phyloP scores from a whole-genome alignment of 2,329 filamentous ascomycete genomes.

The Macrophomina tecta region DNA sequence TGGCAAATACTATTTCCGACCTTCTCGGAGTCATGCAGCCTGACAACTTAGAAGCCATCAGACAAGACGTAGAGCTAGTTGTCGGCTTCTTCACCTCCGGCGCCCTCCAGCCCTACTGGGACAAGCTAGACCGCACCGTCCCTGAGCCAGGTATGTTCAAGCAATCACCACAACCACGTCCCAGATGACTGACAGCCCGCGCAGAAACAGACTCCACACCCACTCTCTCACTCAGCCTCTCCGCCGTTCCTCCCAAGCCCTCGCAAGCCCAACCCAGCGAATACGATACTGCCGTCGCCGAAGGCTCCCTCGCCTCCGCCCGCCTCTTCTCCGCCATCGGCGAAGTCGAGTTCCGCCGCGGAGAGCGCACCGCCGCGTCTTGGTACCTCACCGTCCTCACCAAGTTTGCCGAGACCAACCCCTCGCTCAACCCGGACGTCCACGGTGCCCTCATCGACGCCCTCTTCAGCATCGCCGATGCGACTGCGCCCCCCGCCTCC shows the following conservation, averaged over 20 bases:
- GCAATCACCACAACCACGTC: background rate
- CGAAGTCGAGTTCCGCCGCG: conserved; percentile 18
- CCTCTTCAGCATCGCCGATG: conserved; percentile 55
- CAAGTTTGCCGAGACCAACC: conserved; percentile 33
- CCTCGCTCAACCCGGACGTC: conserved; percentile 28
- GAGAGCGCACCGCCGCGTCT: conserved; percentile 3
- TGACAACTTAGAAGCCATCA: conserved; percentile 60
- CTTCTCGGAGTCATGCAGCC: conserved; percentile 68
- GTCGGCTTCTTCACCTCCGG: conserved; percentile 5
- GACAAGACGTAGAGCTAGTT: conserved; percentile 61
- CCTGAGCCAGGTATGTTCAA: conserved; percentile 32
- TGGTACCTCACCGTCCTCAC: conserved; percentile 44
- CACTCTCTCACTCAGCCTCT: conserved; percentile 36
- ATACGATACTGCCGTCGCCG: conserved; percentile 62
- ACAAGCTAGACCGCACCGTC: conserved; percentile 25
- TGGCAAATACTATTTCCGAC: conserved; percentile 47
- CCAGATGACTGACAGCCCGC: conserved; percentile 34
- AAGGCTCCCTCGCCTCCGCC: conserved; percentile 61
- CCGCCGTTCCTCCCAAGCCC: conserved; percentile 29
- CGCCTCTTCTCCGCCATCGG: conserved; percentile 47
- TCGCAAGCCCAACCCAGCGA: conserved; percentile 45
- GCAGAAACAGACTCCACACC: conserved; percentile 39
- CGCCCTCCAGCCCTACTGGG: conserved; percentile 4
- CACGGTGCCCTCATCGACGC: conserved; percentile 54
- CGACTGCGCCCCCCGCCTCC: conserved; percentile 53